A percentile compares a stretch with the other conserved stretches of the same genome.
phyloP scores from a whole-genome alignment of 441 rosid genomes.

The Gossypium laxum region DNA sequence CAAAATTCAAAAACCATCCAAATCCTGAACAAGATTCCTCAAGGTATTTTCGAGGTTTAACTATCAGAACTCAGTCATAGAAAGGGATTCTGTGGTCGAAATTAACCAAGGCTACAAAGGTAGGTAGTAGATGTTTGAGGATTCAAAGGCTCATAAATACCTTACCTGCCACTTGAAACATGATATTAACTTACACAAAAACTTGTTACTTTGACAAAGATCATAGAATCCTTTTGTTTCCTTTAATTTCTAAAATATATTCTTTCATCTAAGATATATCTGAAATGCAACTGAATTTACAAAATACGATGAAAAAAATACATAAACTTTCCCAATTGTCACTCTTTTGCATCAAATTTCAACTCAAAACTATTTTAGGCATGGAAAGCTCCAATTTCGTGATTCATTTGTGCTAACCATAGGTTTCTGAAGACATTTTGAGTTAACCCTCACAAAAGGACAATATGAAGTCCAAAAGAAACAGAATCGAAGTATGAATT shows the following conservation, averaged over 20 bases:
- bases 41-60: neutral
- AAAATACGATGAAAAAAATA: neutral
- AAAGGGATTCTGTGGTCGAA: neutral
- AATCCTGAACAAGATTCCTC: slow-evolving; percentile 2
- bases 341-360: neutral
- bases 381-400: neutral
- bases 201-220: neutral
- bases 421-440: neutral
- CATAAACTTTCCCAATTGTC: slow-evolving; percentile 2
- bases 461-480: slow-evolving; percentile 5
- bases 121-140: neutral
- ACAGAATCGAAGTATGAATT: neutral
- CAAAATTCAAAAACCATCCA: neutral
- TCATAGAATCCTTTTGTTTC: neutral
- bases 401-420: too few species aligned
- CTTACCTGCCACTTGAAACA: neutral
- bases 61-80: slow-evolving; percentile 1
- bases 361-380: neutral
- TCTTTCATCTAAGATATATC: neutral
- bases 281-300: neutral
- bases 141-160: slow-evolving; percentile 1
- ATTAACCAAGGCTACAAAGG: neutral
- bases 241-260: neutral
- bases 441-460: neutral
- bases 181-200: neutral